Conservation (phyloP, 345 rosid species). For the Syzygium aromaticum region DNA sequence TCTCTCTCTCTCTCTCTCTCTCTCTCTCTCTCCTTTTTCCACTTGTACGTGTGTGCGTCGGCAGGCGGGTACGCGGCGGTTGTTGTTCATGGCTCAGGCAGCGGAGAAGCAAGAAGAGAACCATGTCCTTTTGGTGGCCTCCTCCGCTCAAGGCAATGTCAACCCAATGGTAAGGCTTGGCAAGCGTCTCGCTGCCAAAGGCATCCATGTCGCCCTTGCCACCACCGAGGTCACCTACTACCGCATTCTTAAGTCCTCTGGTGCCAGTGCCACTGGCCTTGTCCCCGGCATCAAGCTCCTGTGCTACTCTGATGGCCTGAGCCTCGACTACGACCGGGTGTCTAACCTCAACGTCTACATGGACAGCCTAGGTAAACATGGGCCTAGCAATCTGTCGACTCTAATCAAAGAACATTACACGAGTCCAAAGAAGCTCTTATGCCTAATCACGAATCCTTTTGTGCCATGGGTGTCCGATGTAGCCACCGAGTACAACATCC, state of each 20-base stretch:
- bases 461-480: slow-evolving; percentile 44
- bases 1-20: not conserved
- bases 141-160: slow-evolving; percentile 29
- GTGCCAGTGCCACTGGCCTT: not conserved
- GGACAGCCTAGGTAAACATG: slow-evolving; percentile 12
- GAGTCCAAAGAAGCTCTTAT: slow-evolving; percentile 20
- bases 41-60: not conserved
- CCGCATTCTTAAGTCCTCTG: slow-evolving; percentile 11
- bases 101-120: not conserved
- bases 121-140: slow-evolving; percentile 21
- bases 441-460: slow-evolving; percentile 34
- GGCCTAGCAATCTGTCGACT: slow-evolving; percentile 22
- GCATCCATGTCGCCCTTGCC: slow-evolving; percentile 21
- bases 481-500: slow-evolving; percentile 19
- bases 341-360: slow-evolving; percentile 27
- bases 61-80: not conserved
- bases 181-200: slow-evolving; percentile 19
- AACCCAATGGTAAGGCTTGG: slow-evolving; percentile 30
- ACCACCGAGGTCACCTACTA: slow-evolving; percentile 11
- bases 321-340: slow-evolving; percentile 25
- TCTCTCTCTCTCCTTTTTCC: not conserved
- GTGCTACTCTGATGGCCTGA: slow-evolving; percentile 38
- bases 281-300: slow-evolving; percentile 19
- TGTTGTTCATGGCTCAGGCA: not conserved
- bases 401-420: slow-evolving; percentile 19